These are phyloP conservation scores for Malassezia yamatoensis DNA, from an alignment of 1,284 basidiomycete species.

Conservation along the genomic window DNA sequence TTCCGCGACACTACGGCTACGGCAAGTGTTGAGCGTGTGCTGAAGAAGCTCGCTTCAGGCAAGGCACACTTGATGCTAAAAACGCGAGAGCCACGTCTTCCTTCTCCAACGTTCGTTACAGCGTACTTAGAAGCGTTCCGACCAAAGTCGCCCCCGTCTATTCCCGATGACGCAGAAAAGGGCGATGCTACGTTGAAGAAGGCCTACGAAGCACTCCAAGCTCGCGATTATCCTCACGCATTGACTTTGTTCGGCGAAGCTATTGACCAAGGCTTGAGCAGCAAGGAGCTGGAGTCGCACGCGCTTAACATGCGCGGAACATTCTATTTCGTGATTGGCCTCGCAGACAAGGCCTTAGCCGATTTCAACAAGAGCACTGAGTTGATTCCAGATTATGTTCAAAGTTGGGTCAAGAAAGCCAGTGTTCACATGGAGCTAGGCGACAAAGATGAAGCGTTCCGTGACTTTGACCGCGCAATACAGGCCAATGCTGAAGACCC, in stretches of 20 bases:
- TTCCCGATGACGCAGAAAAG: constrained; percentile 64
- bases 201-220: constrained; percentile 71
- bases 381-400: constrained; percentile 67
- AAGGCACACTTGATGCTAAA: constrained; percentile 64
- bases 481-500: constrained; percentile 72
- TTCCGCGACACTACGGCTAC: constrained; percentile 75
- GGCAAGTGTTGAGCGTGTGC: constrained; percentile 75
- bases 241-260: constrained; percentile 73
- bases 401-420: constrained; percentile 92
- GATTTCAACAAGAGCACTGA: constrained; percentile 72
- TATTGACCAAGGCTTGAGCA: constrained; percentile 72
- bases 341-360: constrained; percentile 70
- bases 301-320: constrained; percentile 89
- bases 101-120: constrained; percentile 82
- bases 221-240: constrained; percentile 76
- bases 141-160: constrained; percentile 59
- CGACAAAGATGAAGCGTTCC: constrained; percentile 61
- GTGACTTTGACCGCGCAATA: constrained; percentile 83
- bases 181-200: constrained; percentile 77
- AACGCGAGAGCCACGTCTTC: constrained; percentile 72
- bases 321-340: constrained; percentile 68
- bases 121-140: constrained; percentile 97
- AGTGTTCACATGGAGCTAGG: constrained; percentile 90
- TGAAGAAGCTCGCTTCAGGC: constrained; percentile 69
- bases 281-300: constrained; percentile 64